Base-by-base conservation (phyloP, 805 yeast species). In the Tetrapisispora taiwanensis region DNA sequence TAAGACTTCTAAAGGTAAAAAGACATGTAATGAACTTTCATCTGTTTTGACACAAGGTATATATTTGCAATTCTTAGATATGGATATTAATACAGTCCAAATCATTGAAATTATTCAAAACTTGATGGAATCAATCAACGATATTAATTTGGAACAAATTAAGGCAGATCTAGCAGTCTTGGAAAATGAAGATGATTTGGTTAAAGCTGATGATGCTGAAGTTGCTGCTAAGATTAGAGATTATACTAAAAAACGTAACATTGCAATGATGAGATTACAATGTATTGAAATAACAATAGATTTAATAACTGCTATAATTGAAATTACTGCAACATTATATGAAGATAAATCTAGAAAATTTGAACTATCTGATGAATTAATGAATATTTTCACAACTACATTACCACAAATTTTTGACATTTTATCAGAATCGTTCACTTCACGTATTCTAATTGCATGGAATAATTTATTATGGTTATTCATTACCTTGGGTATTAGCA, bases 281-380 rank as follows among this genome's bases (percentile, higher is more conserved):
- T 71, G 84, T 4, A 66, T 84, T 19, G 95, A 86, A 52, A 71
- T 81, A 0, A 70, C 83, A 0, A 63, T 89, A 19, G 97, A 90
- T 59, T 60, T 90, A 28, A 68, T 86, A 20, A 78, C 96, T 1
- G 83, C 89, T 1, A 68, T 80, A 7, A 73, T 83, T 52, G 96
- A 88, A 59, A 62, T 68, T 26, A 52, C 71, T 8, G 75, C 76
- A 9, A 51, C 63, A 26, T 41, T 53, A 14, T 47, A 45, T 45
- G 60, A 56, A 37, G 48, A 51, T n/a, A 41, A 43, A 26, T 41
- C 46, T 24, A 43, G 41, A 8, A 44, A 51, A 12, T 35, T 44
- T 13, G 20, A 37, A 9, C 37, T 51, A 7, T 37, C 40, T 14
- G 48, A 48, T 17, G 36, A 48, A 30, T 46, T 63, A 24, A 15